Evolutionary conservation across 768 basidiomycete genomes (phyloP).

Genomic region (Tephrocybe rancida): DNA sequence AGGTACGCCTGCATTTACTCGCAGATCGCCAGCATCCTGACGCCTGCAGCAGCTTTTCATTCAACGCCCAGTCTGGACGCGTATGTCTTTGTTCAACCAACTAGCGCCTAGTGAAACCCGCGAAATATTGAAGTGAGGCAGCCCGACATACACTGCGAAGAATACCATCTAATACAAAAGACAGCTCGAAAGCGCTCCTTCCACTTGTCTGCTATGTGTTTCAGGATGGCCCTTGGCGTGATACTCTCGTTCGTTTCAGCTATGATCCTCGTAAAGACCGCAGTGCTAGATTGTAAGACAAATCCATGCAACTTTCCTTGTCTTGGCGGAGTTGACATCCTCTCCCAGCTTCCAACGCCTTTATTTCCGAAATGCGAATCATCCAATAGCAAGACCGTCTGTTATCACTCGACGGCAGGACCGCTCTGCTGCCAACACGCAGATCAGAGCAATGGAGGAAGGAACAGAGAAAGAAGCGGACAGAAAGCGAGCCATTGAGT

Average conservation of each 20-base stretch:
- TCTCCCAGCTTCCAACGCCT: conserved; percentile 81
- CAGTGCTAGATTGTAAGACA: conserved; percentile 73
- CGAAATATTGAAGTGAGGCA: conserved; percentile 74
- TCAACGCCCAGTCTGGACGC: conserved; percentile 86
- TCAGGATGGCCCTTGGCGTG: conserved; percentile 92
- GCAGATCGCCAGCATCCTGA: background rate
- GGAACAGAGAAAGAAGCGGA: conserved; percentile 40
- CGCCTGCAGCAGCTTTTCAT: conserved; percentile 57
- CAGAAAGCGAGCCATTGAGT: conserved; percentile 41
- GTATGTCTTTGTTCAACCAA: conserved; percentile 84
- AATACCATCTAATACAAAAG: background rate
- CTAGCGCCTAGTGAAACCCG: conserved; percentile 67
- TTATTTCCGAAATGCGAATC: conserved; percentile 87
- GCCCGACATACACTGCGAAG: background rate
- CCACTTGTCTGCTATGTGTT: conserved; percentile 87
- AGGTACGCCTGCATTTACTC: conserved; percentile 36
- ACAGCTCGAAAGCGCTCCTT: conserved; percentile 79
- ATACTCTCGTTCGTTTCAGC: conserved; percentile 81
- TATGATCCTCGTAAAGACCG: conserved; percentile 87
- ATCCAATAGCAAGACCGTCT: conserved; percentile 76
- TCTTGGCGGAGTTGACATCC: conserved; percentile 3
- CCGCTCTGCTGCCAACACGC: conserved; percentile 41
- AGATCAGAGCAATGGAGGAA: conserved; percentile 40
- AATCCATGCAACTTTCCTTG: background rate
- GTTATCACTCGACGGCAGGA: conserved; percentile 72